phyloP scores from a whole-genome alignment of 768 basidiomycete species.

The Pleurotus pulmonarius region DNA sequence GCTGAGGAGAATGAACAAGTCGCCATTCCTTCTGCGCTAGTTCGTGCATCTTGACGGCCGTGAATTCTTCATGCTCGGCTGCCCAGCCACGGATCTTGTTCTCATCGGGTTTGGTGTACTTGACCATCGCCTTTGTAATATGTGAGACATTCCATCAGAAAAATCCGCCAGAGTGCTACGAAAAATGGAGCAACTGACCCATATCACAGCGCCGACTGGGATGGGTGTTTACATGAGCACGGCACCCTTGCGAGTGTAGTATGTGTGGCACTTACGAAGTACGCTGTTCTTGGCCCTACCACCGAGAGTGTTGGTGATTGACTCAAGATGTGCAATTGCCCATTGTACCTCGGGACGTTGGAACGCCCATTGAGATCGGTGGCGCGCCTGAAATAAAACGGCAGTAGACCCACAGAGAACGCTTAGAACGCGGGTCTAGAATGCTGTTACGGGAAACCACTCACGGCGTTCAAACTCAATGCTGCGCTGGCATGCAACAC shows the following conservation, averaged over 20 bases:
- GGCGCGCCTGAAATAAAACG: slow-evolving; percentile 29
- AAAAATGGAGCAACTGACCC: slow-evolving; percentile 38
- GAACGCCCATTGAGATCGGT: slow-evolving; percentile 29
- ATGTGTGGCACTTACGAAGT: slow-evolving; percentile 28
- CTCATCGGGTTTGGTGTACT: slow-evolving; percentile 58
- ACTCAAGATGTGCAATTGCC: slow-evolving; percentile 38
- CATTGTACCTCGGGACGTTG: slow-evolving; percentile 36
- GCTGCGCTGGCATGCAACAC: slow-evolving; percentile 65
- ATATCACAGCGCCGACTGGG: slow-evolving; percentile 58
- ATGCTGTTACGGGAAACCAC: slow-evolving; percentile 32
- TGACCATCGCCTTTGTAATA: slow-evolving; percentile 54
- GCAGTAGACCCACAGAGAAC: slow-evolving; percentile 47
- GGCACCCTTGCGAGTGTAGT: not conserved
- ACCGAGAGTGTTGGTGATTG: slow-evolving; percentile 43
- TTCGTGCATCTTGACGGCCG: slow-evolving; percentile 59
- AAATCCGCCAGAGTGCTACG: not conserved
- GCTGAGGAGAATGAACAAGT: slow-evolving; percentile 17
- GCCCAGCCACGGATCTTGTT: slow-evolving; percentile 54
- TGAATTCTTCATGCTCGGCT: slow-evolving; percentile 59
- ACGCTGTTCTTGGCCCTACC: slow-evolving; percentile 48
- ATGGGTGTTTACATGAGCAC: slow-evolving; percentile 11
- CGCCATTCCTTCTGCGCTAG: slow-evolving; percentile 34
- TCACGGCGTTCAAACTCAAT: slow-evolving; percentile 61
- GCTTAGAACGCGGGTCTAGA: slow-evolving; percentile 67
- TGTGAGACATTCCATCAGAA: slow-evolving; percentile 11